These are phyloP conservation scores for Monosporozyma solicola DNA, from an alignment of 805 yeast species.

Conservation along the genomic window DNA sequence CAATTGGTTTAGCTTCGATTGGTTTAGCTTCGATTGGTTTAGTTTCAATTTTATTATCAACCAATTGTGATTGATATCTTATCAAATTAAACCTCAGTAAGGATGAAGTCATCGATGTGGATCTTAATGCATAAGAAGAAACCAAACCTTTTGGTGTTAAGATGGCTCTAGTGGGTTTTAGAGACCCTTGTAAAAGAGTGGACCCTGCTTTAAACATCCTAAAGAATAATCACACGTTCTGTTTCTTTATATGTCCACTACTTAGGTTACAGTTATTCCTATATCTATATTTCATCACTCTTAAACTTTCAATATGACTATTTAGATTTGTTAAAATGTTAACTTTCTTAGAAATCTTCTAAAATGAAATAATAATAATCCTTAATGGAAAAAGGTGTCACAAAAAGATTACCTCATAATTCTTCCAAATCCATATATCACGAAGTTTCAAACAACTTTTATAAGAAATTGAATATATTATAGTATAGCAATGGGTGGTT, in stretches of 20 bases:
- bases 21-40: not conserved
- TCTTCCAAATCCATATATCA: no score
- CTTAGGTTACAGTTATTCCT: no score
- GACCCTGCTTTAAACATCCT: not conserved
- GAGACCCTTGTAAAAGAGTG: not conserved
- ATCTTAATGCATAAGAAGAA: not conserved
- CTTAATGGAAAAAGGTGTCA: not conserved
- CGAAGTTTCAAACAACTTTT: not conserved
- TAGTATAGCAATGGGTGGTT: conserved; percentile 4
- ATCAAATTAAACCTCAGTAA: not conserved
- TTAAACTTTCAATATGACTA: not conserved
- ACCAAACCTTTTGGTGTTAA: not conserved
- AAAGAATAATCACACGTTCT: not conserved
- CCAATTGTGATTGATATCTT: not conserved
- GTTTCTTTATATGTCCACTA: not conserved
- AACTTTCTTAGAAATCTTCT: not conserved
- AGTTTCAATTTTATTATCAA: not conserved
- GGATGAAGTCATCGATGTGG: not conserved
- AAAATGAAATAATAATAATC: not conserved
- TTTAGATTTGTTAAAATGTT: not conserved
- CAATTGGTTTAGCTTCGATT: not conserved
- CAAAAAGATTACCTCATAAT: not conserved
- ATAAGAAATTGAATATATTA: not conserved
- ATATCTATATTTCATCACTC: not conserved
- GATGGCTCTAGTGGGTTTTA: not conserved